Conservation (phyloP, 2,329 filamentous ascomycete genomes). For the Cryphonectria nitschkei region DNA sequence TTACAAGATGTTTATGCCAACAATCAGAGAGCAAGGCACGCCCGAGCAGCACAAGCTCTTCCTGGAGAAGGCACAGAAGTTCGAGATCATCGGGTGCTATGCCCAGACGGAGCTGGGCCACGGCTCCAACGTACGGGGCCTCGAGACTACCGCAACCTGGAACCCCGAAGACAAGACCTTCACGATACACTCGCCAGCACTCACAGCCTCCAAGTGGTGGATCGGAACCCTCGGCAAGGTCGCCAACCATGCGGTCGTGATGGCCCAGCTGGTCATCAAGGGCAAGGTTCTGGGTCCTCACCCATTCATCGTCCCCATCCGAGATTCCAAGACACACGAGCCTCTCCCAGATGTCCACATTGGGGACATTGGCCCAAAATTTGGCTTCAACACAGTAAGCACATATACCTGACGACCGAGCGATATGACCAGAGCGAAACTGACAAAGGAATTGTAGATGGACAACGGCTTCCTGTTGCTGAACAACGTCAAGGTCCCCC, state of each 20-base stretch:
- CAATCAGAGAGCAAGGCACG: constrained; percentile 71
- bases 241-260: constrained; percentile 77
- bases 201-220: constrained; percentile 85
- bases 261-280: constrained; percentile 73
- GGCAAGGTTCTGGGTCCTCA: constrained; percentile 75
- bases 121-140: constrained; percentile 74
- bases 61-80: constrained; percentile 68
- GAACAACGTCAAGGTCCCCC: constrained; percentile 76
- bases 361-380: constrained; percentile 81
- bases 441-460: constrained; percentile 48
- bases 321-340: constrained; percentile 70
- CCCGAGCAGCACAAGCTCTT: constrained; percentile 75
- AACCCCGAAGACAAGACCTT: constrained; percentile 75
- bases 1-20: constrained; percentile 57
- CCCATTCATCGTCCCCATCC: constrained; percentile 76
- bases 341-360: constrained; percentile 72
- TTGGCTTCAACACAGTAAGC: constrained; percentile 68
- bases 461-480: constrained; percentile 81
- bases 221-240: constrained; percentile 77
- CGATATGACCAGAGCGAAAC: background rate
- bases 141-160: constrained; percentile 76
- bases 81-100: constrained; percentile 78
- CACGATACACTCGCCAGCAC: constrained; percentile 70
- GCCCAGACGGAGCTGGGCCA: constrained; percentile 82
- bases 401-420: background rate